A percentile compares a stretch with the other conserved stretches of the same genome.
These are phyloP conservation scores for Calonectria leucothoes DNA, from an alignment of 2,329 filamentous ascomycete species.

Conservation along the genomic window DNA sequence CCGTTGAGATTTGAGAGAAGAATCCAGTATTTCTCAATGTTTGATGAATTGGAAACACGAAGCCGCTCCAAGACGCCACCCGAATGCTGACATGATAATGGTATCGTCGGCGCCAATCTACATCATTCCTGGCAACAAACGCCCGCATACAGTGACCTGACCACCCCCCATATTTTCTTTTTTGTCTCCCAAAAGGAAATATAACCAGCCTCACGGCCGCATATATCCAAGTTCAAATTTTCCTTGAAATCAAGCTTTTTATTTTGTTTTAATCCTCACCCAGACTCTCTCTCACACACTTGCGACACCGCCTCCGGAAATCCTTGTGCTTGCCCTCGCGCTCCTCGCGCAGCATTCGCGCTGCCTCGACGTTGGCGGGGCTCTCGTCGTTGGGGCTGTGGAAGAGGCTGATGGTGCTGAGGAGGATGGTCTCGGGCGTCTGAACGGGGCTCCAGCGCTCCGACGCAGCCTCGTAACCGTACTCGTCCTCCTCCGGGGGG, in stretches of 20 bases:
- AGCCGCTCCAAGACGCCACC: slow-evolving; percentile 34
- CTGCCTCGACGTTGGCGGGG: slow-evolving; percentile 94
- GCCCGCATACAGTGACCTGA: slow-evolving; percentile 19
- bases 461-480: slow-evolving; percentile 89
- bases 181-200: not conserved
- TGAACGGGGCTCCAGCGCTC: slow-evolving; percentile 97
- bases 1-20: slow-evolving; percentile 3
- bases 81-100: slow-evolving; percentile 28
- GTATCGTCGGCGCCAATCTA: slow-evolving; percentile 16
- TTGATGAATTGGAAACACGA: slow-evolving; percentile 30
- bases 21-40: slow-evolving; percentile 7
- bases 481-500: slow-evolving; percentile 92
- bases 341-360: slow-evolving; percentile 87
- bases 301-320: slow-evolving; percentile 82
- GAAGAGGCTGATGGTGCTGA: slow-evolving; percentile 93
- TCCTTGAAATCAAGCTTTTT: not conserved
- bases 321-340: slow-evolving; percentile 69
- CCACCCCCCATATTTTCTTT: slow-evolving; percentile 8
- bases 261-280: slow-evolving; percentile 69
- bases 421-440: slow-evolving; percentile 91
- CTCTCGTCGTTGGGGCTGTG: slow-evolving; percentile 95
- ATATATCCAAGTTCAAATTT: slow-evolving; percentile 7
- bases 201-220: not conserved
- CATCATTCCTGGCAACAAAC: slow-evolving; percentile 21
- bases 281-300: slow-evolving; percentile 83